phyloP scores from a whole-genome alignment of 257 asterid species.

The Misopates orontium region DNA sequence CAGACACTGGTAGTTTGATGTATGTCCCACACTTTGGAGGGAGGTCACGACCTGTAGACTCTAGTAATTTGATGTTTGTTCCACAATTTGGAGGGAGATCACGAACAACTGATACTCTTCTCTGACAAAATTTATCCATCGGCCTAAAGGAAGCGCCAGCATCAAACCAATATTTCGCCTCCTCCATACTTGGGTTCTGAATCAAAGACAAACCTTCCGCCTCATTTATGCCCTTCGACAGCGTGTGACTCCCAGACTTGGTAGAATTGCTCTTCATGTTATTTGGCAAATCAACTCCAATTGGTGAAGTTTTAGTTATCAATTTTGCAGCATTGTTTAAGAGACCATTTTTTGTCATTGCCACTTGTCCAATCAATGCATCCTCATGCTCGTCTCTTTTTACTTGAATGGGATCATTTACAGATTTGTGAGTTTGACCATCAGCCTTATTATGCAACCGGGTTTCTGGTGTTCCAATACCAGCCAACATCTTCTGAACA shows the following conservation, averaged over 20 bases:
- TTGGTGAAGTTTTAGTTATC: conserved; percentile 23
- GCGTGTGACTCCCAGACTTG: conserved; percentile 25
- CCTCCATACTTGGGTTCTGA: conserved; percentile 24
- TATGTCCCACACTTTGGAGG: too few species aligned
- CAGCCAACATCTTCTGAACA: conserved; percentile 27
- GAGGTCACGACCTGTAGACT: too few species aligned
- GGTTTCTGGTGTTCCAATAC: conserved; percentile 27
- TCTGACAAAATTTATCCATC: conserved; percentile 51
- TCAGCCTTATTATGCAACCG: conserved; percentile 35
- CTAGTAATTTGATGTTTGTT: conserved; percentile 28
- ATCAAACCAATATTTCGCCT: conserved; percentile 21
- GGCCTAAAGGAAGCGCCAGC: conserved; percentile 33
- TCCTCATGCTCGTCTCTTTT: conserved; percentile 38
- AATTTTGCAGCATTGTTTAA: conserved; percentile 35
- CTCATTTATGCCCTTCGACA: conserved; percentile 32
- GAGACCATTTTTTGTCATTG: conserved; percentile 23
- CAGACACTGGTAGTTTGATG: conserved; percentile 48
- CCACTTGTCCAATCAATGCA: conserved; percentile 47
- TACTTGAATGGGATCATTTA: conserved; percentile 30
- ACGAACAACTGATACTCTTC: conserved; percentile 52
- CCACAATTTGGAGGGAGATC: conserved; percentile 42
- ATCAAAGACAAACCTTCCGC: conserved; percentile 32
- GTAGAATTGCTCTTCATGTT: conserved; percentile 24
- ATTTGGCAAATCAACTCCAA: conserved; percentile 29
- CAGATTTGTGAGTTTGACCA: conserved; percentile 26